Percentiles rank a stretch among this genome's conserved stretches.
Evolutionary conservation across 306 rosid genomes (phyloP).

Genomic region (Purshia tridentata): DNA sequence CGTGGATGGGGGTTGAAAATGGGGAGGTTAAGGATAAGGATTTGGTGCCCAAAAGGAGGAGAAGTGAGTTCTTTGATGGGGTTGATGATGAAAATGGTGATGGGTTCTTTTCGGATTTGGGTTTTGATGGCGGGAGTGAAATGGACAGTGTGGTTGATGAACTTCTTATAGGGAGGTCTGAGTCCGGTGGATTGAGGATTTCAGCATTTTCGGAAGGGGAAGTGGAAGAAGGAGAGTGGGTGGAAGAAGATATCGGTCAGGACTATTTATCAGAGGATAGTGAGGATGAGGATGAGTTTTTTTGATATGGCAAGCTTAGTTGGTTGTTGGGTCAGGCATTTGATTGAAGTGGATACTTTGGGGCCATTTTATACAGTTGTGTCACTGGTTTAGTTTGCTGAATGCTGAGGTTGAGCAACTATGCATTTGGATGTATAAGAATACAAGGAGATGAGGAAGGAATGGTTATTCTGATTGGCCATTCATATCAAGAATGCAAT

Average conservation of each 20-base stretch:
- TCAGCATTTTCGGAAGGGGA: conserved; percentile 54
- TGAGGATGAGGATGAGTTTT: conserved; percentile 43
- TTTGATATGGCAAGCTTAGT: conserved; percentile 29
- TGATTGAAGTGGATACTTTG: neutral
- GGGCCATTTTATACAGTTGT: conserved; percentile 13
- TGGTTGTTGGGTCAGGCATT: conserved; percentile 1
- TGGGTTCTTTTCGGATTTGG: conserved; percentile 34
- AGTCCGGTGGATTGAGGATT: conserved; percentile 38
- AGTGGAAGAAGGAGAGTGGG: conserved; percentile 35
- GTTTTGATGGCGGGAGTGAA: conserved; percentile 31
- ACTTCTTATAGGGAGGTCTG: conserved; percentile 36
- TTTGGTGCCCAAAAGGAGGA: conserved; percentile 42
- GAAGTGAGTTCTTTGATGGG: conserved; percentile 26
- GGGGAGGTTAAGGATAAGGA: conserved; percentile 59
- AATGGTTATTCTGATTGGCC: neutral
- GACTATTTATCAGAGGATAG: neutral
- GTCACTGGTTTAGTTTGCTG: neutral
- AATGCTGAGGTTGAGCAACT: conserved; percentile 6
- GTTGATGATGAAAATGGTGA: conserved; percentile 39
- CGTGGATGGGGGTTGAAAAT: conserved; percentile 79
- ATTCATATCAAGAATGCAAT: conserved; percentile 1
- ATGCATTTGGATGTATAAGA: neutral
- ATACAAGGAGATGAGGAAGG: conserved; percentile 12
- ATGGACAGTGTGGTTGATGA: conserved; percentile 52
- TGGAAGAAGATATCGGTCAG: conserved; percentile 35